Percentiles rank a stretch among this genome's conserved stretches.
These are phyloP conservation scores for Termitomyces sp. DNA, from an alignment of 768 basidiomycete species.

Conservation along the genomic window DNA sequence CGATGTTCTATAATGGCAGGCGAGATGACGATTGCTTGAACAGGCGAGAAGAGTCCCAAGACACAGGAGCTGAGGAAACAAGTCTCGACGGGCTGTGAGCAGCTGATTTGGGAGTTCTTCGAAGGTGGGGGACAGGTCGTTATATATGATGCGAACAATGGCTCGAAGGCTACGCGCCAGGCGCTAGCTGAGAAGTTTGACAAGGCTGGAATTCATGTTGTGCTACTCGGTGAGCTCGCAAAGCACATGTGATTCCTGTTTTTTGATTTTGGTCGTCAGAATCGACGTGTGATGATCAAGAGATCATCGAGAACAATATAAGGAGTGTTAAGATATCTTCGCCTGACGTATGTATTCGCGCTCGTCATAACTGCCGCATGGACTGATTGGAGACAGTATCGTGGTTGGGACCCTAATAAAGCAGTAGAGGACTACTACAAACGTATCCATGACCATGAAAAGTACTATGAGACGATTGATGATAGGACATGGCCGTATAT, in stretches of 20 bases:
- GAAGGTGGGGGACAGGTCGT: constrained; percentile 88
- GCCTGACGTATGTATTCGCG: constrained; percentile 71
- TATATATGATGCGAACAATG: constrained; percentile 98
- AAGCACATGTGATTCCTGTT: not conserved
- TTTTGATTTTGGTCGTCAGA: constrained; percentile 47
- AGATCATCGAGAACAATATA: constrained; percentile 93
- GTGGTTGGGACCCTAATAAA: constrained; percentile 87
- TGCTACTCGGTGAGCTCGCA: constrained; percentile 72
- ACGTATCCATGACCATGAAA: constrained; percentile 87
- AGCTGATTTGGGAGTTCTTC: constrained; percentile 88
- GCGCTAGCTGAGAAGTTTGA: constrained; percentile 83
- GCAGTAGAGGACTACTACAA: constrained; percentile 90
- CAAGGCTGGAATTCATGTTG: constrained; percentile 84
- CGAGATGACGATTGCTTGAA: not conserved
- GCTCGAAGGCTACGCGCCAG: constrained; percentile 64
- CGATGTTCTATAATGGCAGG: not conserved
- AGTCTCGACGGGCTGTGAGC: constrained; percentile 83
- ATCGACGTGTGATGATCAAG: constrained; percentile 85
- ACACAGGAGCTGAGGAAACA: constrained; percentile 75
- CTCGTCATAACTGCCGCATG: not conserved
- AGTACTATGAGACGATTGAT: constrained; percentile 86
- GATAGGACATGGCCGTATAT: constrained; percentile 93
- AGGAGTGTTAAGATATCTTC: constrained; percentile 97
- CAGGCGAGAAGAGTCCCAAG: constrained; percentile 77
- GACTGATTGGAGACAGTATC: constrained; percentile 57